phyloP scores from a whole-genome alignment of 305 asterid genomes.

The Lippia alba region DNA sequence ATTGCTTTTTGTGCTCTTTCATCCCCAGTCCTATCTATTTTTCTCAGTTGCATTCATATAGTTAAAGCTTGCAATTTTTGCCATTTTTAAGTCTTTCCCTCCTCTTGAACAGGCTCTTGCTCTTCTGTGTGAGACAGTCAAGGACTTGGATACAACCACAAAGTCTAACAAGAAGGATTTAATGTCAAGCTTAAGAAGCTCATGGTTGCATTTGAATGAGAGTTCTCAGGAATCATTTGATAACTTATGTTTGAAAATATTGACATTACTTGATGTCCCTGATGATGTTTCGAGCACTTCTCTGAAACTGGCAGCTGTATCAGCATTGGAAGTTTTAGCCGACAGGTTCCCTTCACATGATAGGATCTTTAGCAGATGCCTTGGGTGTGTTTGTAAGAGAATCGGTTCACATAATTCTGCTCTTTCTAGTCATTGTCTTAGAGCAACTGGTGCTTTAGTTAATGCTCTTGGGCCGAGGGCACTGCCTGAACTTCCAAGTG shows the following conservation, averaged over 20 bases:
- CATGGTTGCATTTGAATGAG: constrained; percentile 69
- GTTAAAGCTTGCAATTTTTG: constrained; percentile 22
- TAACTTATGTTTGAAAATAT: constrained; percentile 60
- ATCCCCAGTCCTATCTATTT: background rate
- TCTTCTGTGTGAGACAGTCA: constrained; percentile 73
- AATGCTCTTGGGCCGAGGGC: constrained; percentile 85
- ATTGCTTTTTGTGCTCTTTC: background rate
- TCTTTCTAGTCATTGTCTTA: constrained; percentile 75
- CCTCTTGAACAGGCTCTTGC: constrained; percentile 77
- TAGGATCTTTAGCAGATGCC: constrained; percentile 65
- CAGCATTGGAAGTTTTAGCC: constrained; percentile 75
- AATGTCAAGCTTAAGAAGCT: constrained; percentile 50
- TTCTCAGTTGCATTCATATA: background rate
- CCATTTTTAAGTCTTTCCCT: constrained; percentile 14
- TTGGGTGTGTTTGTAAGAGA: constrained; percentile 65
- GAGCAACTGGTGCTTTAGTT: constrained; percentile 75
- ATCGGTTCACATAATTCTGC: constrained; percentile 62
- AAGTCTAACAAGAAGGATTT: constrained; percentile 54
- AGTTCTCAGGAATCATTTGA: constrained; percentile 53
- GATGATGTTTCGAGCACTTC: constrained; percentile 53
- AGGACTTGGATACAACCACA: constrained; percentile 49
- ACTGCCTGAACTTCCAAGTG: constrained; percentile 74
- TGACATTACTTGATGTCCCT: constrained; percentile 58
- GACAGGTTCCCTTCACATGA: constrained; percentile 64
- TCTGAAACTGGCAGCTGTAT: constrained; percentile 71